Percentiles rank a stretch among this genome's conserved stretches.
Conservation (phyloP, 2,329 filamentous ascomycete genomes). For the Colletotrichum sp. region DNA sequence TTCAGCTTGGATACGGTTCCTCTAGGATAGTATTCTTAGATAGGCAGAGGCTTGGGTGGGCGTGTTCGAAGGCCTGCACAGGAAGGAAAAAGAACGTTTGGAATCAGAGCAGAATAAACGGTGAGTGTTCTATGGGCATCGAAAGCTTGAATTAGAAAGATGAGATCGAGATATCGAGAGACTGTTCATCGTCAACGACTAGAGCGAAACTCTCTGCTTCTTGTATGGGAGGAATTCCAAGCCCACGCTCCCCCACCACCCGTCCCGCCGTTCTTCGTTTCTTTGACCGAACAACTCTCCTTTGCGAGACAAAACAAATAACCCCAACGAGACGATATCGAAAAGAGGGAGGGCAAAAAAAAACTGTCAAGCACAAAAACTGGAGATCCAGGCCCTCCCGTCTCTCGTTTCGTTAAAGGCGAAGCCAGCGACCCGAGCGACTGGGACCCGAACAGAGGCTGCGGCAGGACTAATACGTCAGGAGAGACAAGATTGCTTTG, state of each 20-base stretch:
- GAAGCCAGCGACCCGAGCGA: constrained; percentile 2
- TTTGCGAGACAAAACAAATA: constrained; percentile 7
- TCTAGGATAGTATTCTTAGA: neutral
- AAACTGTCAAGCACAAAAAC: neutral
- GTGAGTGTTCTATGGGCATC: neutral
- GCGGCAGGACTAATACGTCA: constrained; percentile 16
- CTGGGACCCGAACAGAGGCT: constrained; percentile 5
- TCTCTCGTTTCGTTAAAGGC: neutral
- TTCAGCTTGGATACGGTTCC: constrained; percentile 1
- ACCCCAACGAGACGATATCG: neutral
- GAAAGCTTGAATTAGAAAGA: neutral
- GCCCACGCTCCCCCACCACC: neutral
- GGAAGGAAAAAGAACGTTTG: neutral
- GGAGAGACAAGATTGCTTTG: constrained; percentile 18
- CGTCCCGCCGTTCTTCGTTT: neutral
- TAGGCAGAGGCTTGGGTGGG: neutral
- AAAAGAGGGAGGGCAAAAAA: neutral
- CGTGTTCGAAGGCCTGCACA: constrained; percentile 12
- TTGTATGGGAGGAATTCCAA: neutral
- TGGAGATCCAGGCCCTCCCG: neutral
- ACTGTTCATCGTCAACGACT: neutral
- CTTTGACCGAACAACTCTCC: neutral
- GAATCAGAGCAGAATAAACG: neutral
- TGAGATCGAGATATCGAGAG: neutral
- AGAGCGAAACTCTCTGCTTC: neutral